Percentiles rank a stretch among this genome's conserved stretches.
These are phyloP conservation scores for Chlamydomonas schloesseri DNA, from an alignment of 139 green algal species.

Conservation along the genomic window DNA sequence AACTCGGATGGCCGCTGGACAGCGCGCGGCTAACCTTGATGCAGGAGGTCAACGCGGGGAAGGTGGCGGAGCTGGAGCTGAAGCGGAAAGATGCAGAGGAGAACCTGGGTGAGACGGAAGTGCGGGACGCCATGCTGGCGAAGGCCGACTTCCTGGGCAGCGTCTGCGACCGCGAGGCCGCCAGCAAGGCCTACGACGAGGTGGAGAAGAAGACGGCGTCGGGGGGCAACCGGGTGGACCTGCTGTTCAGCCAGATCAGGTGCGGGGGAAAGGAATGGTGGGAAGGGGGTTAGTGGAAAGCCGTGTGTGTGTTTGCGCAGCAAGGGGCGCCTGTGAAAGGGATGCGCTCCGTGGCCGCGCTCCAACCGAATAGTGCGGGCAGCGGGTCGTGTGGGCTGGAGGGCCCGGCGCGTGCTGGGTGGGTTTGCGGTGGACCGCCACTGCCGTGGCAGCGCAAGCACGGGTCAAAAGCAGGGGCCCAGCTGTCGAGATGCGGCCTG, in stretches of 20 bases:
- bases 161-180: slow-evolving; percentile 83
- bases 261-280: slow-evolving; percentile 17
- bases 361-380: no score
- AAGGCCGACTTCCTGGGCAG: slow-evolving; percentile 89
- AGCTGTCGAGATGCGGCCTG: no score
- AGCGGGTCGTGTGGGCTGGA: no score
- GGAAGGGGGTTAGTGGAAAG: neutral
- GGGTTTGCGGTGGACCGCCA: no score
- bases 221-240: slow-evolving; percentile 94
- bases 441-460: no score
- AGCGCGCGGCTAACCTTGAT: slow-evolving; percentile 67
- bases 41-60: slow-evolving; percentile 66
- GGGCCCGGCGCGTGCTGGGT: no score
- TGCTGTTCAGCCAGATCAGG: slow-evolving; percentile 90
- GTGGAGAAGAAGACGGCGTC: slow-evolving; percentile 91
- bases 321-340: no score
- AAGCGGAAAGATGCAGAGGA: slow-evolving; percentile 91
- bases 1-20: slow-evolving; percentile 77
- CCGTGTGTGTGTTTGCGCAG: neutral
- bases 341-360: no score
- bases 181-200: slow-evolving; percentile 77
- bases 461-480: no score
- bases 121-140: slow-evolving; percentile 90
- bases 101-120: slow-evolving; percentile 96
- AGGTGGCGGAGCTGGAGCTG: slow-evolving; percentile 74